phyloP scores from a whole-genome alignment of 73 alveolate genomes.

The Tetrahymena malaccensis region DNA sequence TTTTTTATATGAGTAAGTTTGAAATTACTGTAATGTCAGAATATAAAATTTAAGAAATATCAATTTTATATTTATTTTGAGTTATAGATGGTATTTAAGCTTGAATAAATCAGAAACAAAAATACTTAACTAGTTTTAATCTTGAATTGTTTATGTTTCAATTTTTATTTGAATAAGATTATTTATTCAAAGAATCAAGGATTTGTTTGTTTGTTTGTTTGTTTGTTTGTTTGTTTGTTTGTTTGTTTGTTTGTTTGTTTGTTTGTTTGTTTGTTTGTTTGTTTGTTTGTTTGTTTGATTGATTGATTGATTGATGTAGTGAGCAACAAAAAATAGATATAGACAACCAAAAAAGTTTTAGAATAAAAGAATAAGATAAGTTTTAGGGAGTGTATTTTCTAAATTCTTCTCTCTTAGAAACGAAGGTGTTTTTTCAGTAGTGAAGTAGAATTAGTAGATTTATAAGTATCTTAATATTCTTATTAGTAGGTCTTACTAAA shows the following conservation, averaged over 20 bases:
- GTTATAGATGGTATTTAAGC: background rate
- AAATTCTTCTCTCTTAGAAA: background rate
- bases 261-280: too few relatives aligned
- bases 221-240: too few relatives aligned
- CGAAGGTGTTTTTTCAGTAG: background rate
- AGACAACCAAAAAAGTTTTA: background rate
- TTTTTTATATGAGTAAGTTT: background rate
- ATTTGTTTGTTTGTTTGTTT: too few relatives aligned
- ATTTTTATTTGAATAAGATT: background rate
- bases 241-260: too few relatives aligned
- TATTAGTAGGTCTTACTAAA: background rate
- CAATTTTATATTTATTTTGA: background rate
- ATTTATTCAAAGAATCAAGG: background rate
- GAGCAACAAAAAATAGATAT: background rate
- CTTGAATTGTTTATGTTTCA: background rate
- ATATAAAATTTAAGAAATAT: background rate
- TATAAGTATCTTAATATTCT: background rate
- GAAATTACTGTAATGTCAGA: background rate
- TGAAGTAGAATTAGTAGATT: background rate
- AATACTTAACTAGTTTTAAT: background rate
- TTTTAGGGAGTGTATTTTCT: background rate
- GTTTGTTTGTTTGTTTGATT: too few relatives aligned
- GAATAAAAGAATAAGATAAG: background rate
- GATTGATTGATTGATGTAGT: too few relatives aligned
- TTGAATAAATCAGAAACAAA: background rate